A percentile compares a stretch with the other conserved stretches of the same genome.
Conservation (phyloP, 345 rosid genomes). For the Streptanthus diversifolius region DNA sequence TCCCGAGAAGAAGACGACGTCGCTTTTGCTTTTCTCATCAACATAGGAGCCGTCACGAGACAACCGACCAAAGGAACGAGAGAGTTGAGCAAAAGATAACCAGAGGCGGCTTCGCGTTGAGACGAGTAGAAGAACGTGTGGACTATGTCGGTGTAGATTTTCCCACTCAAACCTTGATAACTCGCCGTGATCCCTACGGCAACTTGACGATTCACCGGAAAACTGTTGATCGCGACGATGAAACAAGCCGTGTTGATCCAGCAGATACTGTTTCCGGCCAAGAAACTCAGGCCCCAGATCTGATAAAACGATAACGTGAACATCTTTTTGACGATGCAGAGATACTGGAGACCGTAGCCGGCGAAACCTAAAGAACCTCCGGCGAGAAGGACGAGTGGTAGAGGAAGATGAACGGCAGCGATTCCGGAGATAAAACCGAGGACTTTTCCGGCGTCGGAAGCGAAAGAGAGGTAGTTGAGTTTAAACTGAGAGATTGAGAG, state of each 20-base stretch:
- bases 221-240: conserved; percentile 47
- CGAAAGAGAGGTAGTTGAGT: conserved; percentile 84
- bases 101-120: conserved; percentile 38
- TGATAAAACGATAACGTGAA: conserved; percentile 47
- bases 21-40: conserved; percentile 18
- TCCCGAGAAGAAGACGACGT: neutral
- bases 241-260: conserved; percentile 92
- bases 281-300: conserved; percentile 55
- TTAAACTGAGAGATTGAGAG: conserved; percentile 75
- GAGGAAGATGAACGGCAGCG: conserved; percentile 69
- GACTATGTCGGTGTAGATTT: conserved; percentile 65
- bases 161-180: conserved; percentile 76
- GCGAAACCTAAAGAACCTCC: conserved; percentile 63
- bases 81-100: conserved; percentile 65
- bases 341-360: conserved; percentile 81
- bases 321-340: conserved; percentile 46
- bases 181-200: conserved; percentile 74
- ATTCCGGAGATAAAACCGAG: conserved; percentile 82
- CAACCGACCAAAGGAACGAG: conserved; percentile 46
- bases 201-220: conserved; percentile 52
- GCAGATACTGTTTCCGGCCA: conserved; percentile 94
- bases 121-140: conserved; percentile 35
- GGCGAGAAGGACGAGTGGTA: conserved; percentile 64
- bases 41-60: conserved; percentile 41
- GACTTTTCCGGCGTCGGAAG: conserved; percentile 89